Base-by-base conservation (phyloP, 2,329 filamentous ascomycete genomes). In the Anisogramma anomala region DNA sequence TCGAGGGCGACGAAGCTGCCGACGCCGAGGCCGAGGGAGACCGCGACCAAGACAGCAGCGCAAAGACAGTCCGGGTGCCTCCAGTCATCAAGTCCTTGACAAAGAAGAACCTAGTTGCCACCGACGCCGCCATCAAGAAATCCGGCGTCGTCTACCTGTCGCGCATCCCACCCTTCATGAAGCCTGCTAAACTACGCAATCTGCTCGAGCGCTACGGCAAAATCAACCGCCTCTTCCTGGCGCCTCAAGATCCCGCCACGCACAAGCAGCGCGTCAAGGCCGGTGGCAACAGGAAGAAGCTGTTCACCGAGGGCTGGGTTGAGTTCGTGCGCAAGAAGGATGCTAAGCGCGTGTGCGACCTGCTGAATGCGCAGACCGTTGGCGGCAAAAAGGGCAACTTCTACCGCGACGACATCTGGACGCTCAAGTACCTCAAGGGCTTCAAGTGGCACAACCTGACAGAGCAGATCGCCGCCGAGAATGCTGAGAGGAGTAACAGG, bases 401-500 rank as follows among this genome's bases (percentile, higher is more conserved):
- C 57, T 93, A 89, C 64, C 77, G 83, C 52, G 85, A 93, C 57
- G 85, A 93, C 58, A 72, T 93, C 33, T 93, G 85, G 85, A 88
- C 82, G 52, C 65, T 91, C 48, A 72, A 83, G 46, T 93, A 93
- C 55, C 64, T 93, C 48, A 81, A 76, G 48, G 84, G 83, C 1
- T 89, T 91, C 65, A 91, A 89, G 61, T 93, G 85, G 85, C 67
- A 72, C 48, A 68, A 79, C 53, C 60, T 79, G 48, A 86, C 82
- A 42, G 81, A 84, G 58, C 82, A 88, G 62, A 87, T 89, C 50
- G 72, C 82, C 30, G 73, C 80, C 20, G 85, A 93, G 66, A 85
- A 88, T 56, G 84, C 84, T 4, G 84, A 89, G 61, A 66, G 84
- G 43, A 72, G 78, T 40, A 82, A 79, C 53, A 72, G 84, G 53